These are phyloP conservation scores for Coleophoma cylindrospora DNA, from an alignment of 2,329 filamentous ascomycete genomes.

Conservation along the genomic window DNA sequence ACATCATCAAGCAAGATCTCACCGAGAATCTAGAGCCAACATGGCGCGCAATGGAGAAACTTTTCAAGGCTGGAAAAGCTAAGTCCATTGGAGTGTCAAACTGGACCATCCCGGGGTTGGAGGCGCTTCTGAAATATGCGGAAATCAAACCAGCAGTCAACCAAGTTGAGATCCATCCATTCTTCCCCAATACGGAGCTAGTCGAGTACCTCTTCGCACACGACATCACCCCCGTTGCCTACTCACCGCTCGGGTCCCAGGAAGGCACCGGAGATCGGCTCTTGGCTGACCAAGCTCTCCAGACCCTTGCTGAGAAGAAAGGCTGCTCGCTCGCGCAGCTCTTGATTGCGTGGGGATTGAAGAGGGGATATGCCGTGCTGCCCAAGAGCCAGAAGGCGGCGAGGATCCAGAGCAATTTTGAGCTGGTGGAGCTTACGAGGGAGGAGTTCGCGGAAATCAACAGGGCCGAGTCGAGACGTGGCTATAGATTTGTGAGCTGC, in stretches of 20 bases:
- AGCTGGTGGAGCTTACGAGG: slow-evolving; percentile 57
- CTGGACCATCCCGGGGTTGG: slow-evolving; percentile 47
- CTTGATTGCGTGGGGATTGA: slow-evolving; percentile 66
- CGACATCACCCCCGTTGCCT: slow-evolving; percentile 70
- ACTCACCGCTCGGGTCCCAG: slow-evolving; percentile 61
- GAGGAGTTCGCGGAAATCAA: slow-evolving; percentile 53
- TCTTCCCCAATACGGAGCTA: slow-evolving; percentile 65
- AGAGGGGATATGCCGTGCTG: slow-evolving; percentile 63
- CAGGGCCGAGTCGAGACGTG: slow-evolving; percentile 53
- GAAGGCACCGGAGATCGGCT: slow-evolving; percentile 62
- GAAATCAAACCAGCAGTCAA: slow-evolving; percentile 44
- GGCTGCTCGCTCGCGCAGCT: slow-evolving; percentile 54
- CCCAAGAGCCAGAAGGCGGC: slow-evolving; percentile 65
- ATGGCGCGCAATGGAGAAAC: slow-evolving; percentile 70
- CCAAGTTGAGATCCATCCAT: slow-evolving; percentile 67
- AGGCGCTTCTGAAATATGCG: slow-evolving; percentile 43
- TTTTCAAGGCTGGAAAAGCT: slow-evolving; percentile 54
- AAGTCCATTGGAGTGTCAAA: slow-evolving; percentile 55
- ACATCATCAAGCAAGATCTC: slow-evolving; percentile 56
- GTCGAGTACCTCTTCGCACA: slow-evolving; percentile 62
- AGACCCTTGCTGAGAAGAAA: slow-evolving; percentile 57
- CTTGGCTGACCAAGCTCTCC: slow-evolving; percentile 50
- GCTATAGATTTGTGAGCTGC: slow-evolving; percentile 71
- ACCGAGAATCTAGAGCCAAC: slow-evolving; percentile 59
- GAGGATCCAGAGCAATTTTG: slow-evolving; percentile 64